These are phyloP conservation scores for Berberis vulgaris DNA, from an alignment of 164 flowering plant genomes.

Conservation along the genomic window DNA sequence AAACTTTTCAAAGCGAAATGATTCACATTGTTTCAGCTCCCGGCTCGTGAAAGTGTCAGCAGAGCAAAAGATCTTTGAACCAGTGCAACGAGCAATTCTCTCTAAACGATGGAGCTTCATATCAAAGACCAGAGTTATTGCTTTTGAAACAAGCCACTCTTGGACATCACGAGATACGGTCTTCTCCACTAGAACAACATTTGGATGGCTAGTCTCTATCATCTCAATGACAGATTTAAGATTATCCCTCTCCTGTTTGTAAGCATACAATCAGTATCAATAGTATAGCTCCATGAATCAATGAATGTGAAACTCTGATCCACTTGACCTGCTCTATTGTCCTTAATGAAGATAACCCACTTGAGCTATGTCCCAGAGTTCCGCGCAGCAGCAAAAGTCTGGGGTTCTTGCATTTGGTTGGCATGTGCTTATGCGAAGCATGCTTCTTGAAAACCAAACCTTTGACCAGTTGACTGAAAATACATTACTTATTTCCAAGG, in stretches of 20 bases:
- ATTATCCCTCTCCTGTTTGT: slow-evolving; percentile 46
- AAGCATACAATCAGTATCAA: slow-evolving; percentile 12
- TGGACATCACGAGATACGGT: slow-evolving; percentile 75
- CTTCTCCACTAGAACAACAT: slow-evolving; percentile 87
- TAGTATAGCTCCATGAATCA: neutral
- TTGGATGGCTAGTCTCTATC: slow-evolving; percentile 63
- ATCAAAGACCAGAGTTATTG: slow-evolving; percentile 78
- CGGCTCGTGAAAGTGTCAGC: slow-evolving; percentile 34
- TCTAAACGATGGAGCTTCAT: slow-evolving; percentile 93
- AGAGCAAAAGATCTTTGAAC: slow-evolving; percentile 55
- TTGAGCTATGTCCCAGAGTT: slow-evolving; percentile 54
- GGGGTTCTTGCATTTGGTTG: slow-evolving; percentile 60
- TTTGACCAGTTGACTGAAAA: slow-evolving; percentile 68
- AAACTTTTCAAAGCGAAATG: slow-evolving; percentile 64
- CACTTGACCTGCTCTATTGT: slow-evolving; percentile 63
- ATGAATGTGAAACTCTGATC: neutral
- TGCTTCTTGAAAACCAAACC: slow-evolving; percentile 92
- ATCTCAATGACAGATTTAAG: slow-evolving; percentile 43
- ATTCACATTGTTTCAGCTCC: slow-evolving; percentile 70
- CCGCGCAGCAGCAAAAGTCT: slow-evolving; percentile 66
- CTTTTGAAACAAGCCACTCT: slow-evolving; percentile 59
- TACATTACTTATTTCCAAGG: neutral
- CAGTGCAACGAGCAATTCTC: slow-evolving; percentile 79
- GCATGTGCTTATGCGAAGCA: slow-evolving; percentile 93
- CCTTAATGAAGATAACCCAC: slow-evolving; percentile 61